Evolutionary conservation across 2,329 filamentous ascomycete species (phyloP).

Genomic region (Curvularia sp.): DNA sequence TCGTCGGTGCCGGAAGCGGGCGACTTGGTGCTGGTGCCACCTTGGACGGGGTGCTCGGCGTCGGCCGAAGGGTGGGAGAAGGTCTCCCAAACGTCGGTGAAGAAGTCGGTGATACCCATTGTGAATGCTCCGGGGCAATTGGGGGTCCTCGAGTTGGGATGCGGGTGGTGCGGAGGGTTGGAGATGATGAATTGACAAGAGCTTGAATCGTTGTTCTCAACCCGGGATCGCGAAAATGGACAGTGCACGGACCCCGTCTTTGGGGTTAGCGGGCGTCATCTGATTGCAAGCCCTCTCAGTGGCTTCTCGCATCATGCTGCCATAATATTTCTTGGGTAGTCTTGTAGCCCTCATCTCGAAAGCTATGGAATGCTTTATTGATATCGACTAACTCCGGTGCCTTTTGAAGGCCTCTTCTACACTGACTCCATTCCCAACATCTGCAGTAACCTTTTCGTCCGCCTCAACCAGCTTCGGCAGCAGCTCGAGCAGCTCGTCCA

Average conservation of each 20-base stretch:
- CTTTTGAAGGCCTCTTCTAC: conserved; percentile 72
- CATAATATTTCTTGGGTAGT: background rate
- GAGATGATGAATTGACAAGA: conserved; percentile 26
- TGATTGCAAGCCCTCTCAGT: conserved; percentile 30
- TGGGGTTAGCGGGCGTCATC: conserved; percentile 31
- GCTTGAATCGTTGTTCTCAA: conserved; percentile 27
- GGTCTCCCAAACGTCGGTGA: conserved; percentile 70
- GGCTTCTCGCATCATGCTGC: conserved; percentile 11
- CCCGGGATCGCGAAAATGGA: conserved; percentile 36
- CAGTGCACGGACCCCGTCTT: conserved; percentile 22
- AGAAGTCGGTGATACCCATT: conserved; percentile 71
- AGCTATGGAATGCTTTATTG: background rate
- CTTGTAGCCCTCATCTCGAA: background rate
- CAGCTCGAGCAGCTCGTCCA: conserved; percentile 67
- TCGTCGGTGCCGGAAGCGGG: conserved; percentile 54
- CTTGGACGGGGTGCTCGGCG: conserved; percentile 52
- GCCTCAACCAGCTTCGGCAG: conserved; percentile 54
- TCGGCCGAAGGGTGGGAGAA: conserved; percentile 59
- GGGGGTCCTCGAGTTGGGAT: conserved; percentile 31
- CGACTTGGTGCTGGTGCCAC: conserved; percentile 48
- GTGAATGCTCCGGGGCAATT: conserved; percentile 43
- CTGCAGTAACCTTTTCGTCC: conserved; percentile 58
- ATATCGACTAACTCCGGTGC: conserved; percentile 48
- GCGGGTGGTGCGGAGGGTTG: conserved; percentile 20
- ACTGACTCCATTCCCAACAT: conserved; percentile 67